phyloP scores from a whole-genome alignment of 371 early-diverging fungal genomes.

The Actinomucor elegans region DNA sequence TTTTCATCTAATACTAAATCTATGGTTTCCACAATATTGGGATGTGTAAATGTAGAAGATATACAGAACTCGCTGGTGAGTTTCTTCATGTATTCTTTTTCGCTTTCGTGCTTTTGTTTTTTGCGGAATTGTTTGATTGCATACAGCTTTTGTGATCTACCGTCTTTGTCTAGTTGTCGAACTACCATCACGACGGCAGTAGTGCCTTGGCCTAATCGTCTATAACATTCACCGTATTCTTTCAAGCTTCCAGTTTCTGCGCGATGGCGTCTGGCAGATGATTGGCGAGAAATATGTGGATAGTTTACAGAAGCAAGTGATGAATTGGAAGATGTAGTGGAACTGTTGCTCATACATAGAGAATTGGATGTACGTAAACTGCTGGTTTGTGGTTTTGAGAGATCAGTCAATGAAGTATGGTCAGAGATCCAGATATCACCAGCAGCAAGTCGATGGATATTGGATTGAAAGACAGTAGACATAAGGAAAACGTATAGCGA shows the following conservation, averaged over 20 bases:
- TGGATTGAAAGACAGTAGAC: too few species aligned
- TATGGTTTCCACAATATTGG: slow-evolving; percentile 85
- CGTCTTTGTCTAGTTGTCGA: slow-evolving; percentile 58
- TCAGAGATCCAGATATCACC: slow-evolving; percentile 28
- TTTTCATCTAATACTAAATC: slow-evolving; percentile 92
- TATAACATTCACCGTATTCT: slow-evolving; percentile 81
- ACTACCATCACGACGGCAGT: slow-evolving; percentile 89
- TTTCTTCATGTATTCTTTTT: slow-evolving; percentile 89
- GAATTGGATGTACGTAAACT: slow-evolving; percentile 2
- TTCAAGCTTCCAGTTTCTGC: slow-evolving; percentile 42
- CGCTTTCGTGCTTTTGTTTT: slow-evolving; percentile 76
- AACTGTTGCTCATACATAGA: slow-evolving; percentile 14
- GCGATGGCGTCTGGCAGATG: slow-evolving; percentile 21
- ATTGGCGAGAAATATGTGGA: slow-evolving; percentile 8
- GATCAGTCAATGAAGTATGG: slow-evolving; percentile 14
- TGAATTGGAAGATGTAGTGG: slow-evolving; percentile 16
- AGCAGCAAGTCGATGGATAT: slow-evolving; percentile 21
- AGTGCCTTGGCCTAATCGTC: slow-evolving; percentile 86
- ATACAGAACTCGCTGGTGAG: slow-evolving; percentile 93
- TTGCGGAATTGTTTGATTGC: slow-evolving; percentile 94
- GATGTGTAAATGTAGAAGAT: slow-evolving; percentile 77
- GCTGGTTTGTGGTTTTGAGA: slow-evolving; percentile 23
- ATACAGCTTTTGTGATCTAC: slow-evolving; percentile 67
- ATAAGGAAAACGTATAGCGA: too few species aligned
- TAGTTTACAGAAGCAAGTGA: not conserved